Evolutionary conservation across 2,329 filamentous ascomycete species (phyloP), one percentile per base, ranked within the genome.

Genomic region (Colletotrichum truncatum): DNA sequence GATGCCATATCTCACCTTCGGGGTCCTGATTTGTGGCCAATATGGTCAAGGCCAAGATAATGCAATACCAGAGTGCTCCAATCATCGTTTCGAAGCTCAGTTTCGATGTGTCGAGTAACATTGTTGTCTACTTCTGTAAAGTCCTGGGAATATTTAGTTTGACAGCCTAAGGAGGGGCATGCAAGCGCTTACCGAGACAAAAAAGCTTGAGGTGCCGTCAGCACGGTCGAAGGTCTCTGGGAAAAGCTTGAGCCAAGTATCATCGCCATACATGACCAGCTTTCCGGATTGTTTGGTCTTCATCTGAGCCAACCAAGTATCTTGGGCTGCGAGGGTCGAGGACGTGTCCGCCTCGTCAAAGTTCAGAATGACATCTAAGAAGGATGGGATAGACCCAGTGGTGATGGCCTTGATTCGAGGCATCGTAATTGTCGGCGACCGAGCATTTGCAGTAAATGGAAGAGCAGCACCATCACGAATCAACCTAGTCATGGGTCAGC

Each of bases 371-470:
- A 98, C 91, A 77, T 99, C 96, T 66, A 98, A 88, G 77, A 99
- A 99, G 2, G 95, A 98, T 3, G 96, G 96, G n/a, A 97, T 96
- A 2, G 95, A 98, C 67, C 96, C 96, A 1, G 96, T 98, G 1
- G 96, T 99, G 68, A 99, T 94, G 51, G 96, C 94, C 81, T 99
- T 99, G 73, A 99, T 90, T 67, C 95, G 90, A 41, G 96, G 96
- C 96, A 99, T 98, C 16, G 96, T 99, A 67, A 99, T 95, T 7
- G 96, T 99, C 2, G 96, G 96, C 54, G 97, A 94, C n/a, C 93
- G 92, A 16, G 96, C 96, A 85, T 97, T 92, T 32, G 95, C 95
- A 30, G 96, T 99, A 76, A 97, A 99, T 3, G 96, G 96, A 36
- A 98, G 84, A 6, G 96, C 97, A 64, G 86, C 86, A 64, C 95